Conservation (phyloP, 2,329 filamentous ascomycete species). For the Nigrospora osmanthi region DNA sequence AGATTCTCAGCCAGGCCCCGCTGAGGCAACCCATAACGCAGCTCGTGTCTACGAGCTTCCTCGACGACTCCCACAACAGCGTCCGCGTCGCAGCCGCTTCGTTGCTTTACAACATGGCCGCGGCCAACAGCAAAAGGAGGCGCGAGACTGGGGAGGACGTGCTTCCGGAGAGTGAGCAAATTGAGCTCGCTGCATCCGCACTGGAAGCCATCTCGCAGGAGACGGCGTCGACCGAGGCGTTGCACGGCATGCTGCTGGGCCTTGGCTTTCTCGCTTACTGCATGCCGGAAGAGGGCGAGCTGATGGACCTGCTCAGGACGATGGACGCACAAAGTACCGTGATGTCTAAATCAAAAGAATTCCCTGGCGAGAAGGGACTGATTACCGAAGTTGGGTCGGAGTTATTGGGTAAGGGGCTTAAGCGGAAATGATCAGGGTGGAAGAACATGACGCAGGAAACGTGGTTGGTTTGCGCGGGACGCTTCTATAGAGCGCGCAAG, state of each 20-base stretch:
- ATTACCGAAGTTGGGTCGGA: slow-evolving; percentile 46
- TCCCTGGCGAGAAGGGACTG: slow-evolving; percentile 48
- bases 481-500: no score
- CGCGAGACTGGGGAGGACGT: slow-evolving; percentile 47
- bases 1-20: slow-evolving; percentile 43
- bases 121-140: slow-evolving; percentile 60
- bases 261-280: slow-evolving; percentile 71
- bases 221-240: slow-evolving; percentile 57
- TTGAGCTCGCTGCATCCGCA: slow-evolving; percentile 74
- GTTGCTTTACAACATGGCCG: slow-evolving; percentile 74
- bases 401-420: slow-evolving; percentile 42
- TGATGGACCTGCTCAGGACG: slow-evolving; percentile 71
- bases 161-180: slow-evolving; percentile 62
- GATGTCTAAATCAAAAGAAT: slow-evolving; percentile 44
- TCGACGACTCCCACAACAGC: slow-evolving; percentile 67
- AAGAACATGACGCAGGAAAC: background rate
- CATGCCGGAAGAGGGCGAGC: slow-evolving; percentile 59
- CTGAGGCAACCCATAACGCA: slow-evolving; percentile 55
- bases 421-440: slow-evolving; percentile 13
- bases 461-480: no score
- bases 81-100: slow-evolving; percentile 76
- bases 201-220: slow-evolving; percentile 63
- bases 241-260: slow-evolving; percentile 69
- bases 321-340: slow-evolving; percentile 68
- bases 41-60: slow-evolving; percentile 68